Base-by-base conservation (phyloP, 371 early-diverging fungal species). In the Mucor mucedo region DNA sequence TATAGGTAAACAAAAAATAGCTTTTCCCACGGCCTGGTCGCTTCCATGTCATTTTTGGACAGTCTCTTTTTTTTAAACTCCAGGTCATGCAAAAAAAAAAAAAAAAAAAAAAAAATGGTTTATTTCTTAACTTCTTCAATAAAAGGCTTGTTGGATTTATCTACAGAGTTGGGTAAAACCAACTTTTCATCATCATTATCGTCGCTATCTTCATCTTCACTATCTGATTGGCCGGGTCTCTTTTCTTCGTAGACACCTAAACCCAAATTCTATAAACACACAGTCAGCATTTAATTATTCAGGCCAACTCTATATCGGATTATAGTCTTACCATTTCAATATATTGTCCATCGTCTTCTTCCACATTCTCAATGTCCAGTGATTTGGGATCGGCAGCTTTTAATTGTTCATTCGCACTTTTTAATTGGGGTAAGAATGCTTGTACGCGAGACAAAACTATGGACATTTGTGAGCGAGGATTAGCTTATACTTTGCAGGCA, bases 281-380 rank as follows among this genome's bases (percentile, higher is more conserved):
- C 3, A 21, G 54, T 45, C 33, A 45, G 8, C 21, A 29, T 13
- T 10, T 3, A 5, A 27, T 0, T 53, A 4, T 35, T 5, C 11
- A 3, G 1, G n/a, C 2, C 7, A 27, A 9, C 14, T 14, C 3
- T 27, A 16, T 3, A 16, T 1, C 21, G 21, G 21, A 21, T 21
- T 21, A 21, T 21, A 21, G 21, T 21, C 21, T 53, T 72, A 80
- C 87, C 87, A 87, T 87, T 60, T 87, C 87, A 50, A 87, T 87
- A 56, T 85, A 87, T 68, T 82, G 88, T 6, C 65, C 71, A 2
- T 73, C 65, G 13, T 84, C 73, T 5, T 82, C 73, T 7, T 82
- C 70, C 2, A 87, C 72, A 53, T 88, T 80, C 52, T 87, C 88
- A 56, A 87, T 86, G 56, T 86, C 77, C 7, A 84, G 47, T 48